Evolutionary conservation across 495 filamentous ascomycete genomes (phyloP).

Genomic region (Talaromyces liani): DNA sequence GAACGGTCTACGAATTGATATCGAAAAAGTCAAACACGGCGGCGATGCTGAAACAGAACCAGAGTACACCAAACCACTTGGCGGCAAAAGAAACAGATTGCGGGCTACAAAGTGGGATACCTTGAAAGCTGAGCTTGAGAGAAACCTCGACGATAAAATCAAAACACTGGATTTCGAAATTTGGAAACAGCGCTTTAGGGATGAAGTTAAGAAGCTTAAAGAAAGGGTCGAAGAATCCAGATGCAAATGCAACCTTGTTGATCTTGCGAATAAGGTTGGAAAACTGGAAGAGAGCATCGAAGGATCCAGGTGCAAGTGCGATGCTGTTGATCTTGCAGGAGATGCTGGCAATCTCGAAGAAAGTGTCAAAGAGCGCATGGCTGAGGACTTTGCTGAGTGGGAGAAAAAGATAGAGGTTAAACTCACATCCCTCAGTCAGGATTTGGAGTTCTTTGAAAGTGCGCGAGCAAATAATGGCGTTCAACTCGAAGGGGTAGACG

Average conservation of each 20-base stretch:
- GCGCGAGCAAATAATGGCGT: neutral
- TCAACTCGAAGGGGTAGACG: neutral
- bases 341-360: neutral
- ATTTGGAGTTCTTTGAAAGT: neutral
- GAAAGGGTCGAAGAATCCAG: neutral
- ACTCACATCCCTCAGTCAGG: neutral
- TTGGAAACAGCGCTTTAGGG: neutral
- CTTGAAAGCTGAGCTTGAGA: neutral
- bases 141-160: neutral
- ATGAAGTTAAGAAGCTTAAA: neutral
- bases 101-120: too few relatives aligned
- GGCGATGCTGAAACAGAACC: neutral
- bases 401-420: neutral
- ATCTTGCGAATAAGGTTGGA: neutral
- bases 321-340: neutral
- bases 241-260: neutral
- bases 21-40: neutral
- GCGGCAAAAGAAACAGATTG: too few relatives aligned
- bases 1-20: neutral
- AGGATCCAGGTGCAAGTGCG: neutral
- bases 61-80: neutral
- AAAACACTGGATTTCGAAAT: neutral
- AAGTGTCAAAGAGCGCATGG: neutral
- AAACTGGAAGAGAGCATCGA: neutral
- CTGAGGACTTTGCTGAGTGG: neutral